These are phyloP conservation scores for Sphagnum magellanicum DNA, from an alignment of 228 moss, liverwort and hornwort genomes.

Conservation along the genomic window DNA sequence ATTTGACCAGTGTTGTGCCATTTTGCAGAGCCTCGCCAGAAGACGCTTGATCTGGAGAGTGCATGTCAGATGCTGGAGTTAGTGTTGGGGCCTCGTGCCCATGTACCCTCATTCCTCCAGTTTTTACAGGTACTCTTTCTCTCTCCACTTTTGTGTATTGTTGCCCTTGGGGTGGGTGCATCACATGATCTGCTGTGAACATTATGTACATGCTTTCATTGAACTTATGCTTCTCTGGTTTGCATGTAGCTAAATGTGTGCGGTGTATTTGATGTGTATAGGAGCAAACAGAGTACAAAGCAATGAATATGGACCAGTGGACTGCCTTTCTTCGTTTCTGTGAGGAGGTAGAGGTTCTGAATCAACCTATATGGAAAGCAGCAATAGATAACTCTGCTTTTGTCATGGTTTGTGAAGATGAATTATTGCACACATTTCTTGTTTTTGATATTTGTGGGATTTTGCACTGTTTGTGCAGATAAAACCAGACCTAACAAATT, in stretches of 20 bases:
- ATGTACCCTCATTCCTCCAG: conserved; percentile 56
- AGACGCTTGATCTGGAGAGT: conserved; percentile 86
- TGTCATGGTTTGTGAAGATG: not conserved
- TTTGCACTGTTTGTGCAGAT: conserved; percentile 37
- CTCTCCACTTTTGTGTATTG: not conserved
- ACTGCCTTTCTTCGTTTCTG: conserved; percentile 94
- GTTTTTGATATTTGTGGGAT: not conserved
- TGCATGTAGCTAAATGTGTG: not conserved
- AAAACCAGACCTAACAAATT: conserved; percentile 73
- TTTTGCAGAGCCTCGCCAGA: conserved; percentile 82
- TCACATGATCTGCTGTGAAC: too few relatives aligned
- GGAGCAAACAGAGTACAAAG: conserved; percentile 97
- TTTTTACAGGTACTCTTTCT: conserved; percentile 60
- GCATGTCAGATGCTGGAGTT: conserved; percentile 93
- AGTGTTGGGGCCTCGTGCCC: conserved; percentile 74
- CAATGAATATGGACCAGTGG: conserved; percentile 98
- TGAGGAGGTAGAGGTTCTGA: conserved; percentile 51
- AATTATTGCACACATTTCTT: not conserved
- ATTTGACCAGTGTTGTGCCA: too few relatives aligned
- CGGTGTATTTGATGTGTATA: conserved; percentile 11
- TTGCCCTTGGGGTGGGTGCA: too few relatives aligned
- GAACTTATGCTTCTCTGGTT: too few relatives aligned
- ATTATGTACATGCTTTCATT: too few relatives aligned
- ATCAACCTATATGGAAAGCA: not conserved
- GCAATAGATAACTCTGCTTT: not conserved